phyloP scores from a whole-genome alignment of 805 yeast species.

The Hanseniaspora lachancei region DNA sequence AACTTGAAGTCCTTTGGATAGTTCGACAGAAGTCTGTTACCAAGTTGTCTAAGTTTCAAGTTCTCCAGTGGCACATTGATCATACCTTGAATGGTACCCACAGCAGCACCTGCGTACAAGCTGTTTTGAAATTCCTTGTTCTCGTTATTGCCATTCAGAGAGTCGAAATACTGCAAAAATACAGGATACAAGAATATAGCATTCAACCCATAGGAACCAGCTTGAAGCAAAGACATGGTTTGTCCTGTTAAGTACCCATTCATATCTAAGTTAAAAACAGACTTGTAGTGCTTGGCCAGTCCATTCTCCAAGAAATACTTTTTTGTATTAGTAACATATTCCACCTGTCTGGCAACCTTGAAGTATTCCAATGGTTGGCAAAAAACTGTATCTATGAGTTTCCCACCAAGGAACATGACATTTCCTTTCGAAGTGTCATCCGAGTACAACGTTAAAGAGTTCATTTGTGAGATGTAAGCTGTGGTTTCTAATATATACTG shows the following conservation, averaged over 20 bases:
- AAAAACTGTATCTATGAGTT: conserved; percentile 46
- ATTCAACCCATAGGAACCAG: conserved; percentile 54
- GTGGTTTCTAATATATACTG: too few relatives aligned
- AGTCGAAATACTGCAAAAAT: not conserved
- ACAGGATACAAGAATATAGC: conserved; percentile 19
- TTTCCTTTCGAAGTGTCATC: not conserved
- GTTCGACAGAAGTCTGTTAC: conserved; percentile 36
- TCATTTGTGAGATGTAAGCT: not conserved
- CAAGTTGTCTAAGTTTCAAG: conserved; percentile 67
- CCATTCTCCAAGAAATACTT: conserved; percentile 22
- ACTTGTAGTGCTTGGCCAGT: conserved; percentile 40
- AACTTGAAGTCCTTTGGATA: conserved; percentile 20
- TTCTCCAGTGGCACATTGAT: conserved; percentile 86
- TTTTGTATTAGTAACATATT: conserved; percentile 22
- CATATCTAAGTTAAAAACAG: conserved; percentile 53
- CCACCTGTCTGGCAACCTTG: conserved; percentile 50
- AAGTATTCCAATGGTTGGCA: conserved; percentile 63
- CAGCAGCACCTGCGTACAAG: conserved; percentile 66
- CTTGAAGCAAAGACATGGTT: conserved; percentile 61
- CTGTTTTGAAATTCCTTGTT: conserved; percentile 62
- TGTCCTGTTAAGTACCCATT: conserved; percentile 66
- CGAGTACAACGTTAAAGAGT: not conserved
- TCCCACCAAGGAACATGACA: conserved; percentile 32
- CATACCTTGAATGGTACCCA: conserved; percentile 71
- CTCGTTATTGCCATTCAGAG: conserved; percentile 16